Conservation (phyloP, 768 basidiomycete genomes). For the Tulasnella sp. region DNA sequence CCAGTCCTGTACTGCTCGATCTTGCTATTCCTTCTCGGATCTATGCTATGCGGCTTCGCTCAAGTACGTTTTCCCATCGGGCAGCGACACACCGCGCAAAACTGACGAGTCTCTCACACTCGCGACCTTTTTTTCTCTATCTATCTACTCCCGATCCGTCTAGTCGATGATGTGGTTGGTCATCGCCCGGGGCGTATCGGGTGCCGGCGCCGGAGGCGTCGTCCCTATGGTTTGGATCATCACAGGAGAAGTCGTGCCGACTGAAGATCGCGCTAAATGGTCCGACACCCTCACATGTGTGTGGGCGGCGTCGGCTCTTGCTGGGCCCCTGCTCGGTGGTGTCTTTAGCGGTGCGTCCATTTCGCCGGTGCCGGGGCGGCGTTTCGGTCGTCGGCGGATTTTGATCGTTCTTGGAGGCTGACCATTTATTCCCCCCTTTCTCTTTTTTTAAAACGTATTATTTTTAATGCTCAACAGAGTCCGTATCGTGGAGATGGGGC, state of each 20-base stretch:
- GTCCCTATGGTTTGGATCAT: constrained; percentile 78
- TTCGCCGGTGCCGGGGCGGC: constrained; percentile 25
- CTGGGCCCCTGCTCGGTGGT: constrained; percentile 79
- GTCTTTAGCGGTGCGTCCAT: constrained; percentile 62
- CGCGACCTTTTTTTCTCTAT: no score
- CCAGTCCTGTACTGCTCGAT: constrained; percentile 69
- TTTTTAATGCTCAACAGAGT: no score
- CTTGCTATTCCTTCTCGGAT: constrained; percentile 67
- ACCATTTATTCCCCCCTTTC: background rate
- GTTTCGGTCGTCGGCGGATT: background rate
- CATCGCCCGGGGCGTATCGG: constrained; percentile 59
- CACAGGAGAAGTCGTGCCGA: constrained; percentile 76
- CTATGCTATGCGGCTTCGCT: constrained; percentile 72
- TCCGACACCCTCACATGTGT: constrained; percentile 79
- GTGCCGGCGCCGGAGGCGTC: constrained; percentile 80
- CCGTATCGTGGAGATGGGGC: constrained; percentile 74
- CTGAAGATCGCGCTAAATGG: constrained; percentile 69
- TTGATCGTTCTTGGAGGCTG: background rate
- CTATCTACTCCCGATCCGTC: constrained; percentile 17
- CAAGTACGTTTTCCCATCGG: constrained; percentile 44
- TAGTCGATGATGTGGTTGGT: constrained; percentile 58
- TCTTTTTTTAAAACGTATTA: background rate
- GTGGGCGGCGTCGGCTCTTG: constrained; percentile 81
- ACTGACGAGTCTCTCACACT: no score
- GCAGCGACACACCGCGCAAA: background rate